phyloP scores from a whole-genome alignment of 495 filamentous ascomycete genomes.

The Lophiostoma macrostomum region DNA sequence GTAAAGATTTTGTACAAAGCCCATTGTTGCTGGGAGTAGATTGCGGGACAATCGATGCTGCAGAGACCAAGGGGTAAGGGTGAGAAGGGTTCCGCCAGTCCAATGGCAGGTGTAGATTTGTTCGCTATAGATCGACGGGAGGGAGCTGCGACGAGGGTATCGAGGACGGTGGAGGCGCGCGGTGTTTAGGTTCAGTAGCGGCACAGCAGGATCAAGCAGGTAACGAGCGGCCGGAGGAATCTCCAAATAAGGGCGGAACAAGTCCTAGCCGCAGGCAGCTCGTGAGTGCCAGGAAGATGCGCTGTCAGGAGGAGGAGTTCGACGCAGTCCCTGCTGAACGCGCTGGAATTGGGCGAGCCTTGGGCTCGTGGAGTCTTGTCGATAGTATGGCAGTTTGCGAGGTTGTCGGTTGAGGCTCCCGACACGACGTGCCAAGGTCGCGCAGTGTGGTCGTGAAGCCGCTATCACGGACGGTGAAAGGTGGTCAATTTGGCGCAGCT shows the following conservation, averaged over 20 bases:
- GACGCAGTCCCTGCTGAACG: too few species aligned
- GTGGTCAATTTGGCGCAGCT: too few species aligned
- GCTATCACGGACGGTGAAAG: too few species aligned
- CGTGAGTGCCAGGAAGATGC: neutral
- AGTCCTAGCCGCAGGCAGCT: too few species aligned
- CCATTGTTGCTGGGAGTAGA: constrained; percentile 46
- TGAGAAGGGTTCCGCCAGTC: constrained; percentile 3
- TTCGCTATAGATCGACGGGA: neutral
- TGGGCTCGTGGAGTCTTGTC: too few species aligned
- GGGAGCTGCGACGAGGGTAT: neutral
- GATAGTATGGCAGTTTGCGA: too few species aligned
- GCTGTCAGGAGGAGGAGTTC: neutral
- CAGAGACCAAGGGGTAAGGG: neutral
- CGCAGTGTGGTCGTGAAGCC: too few species aligned
- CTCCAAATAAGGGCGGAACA: constrained; percentile 10
- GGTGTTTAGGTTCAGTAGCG: neutral
- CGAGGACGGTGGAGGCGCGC: neutral
- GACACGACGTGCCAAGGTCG: too few species aligned
- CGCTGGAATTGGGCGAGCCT: too few species aligned
- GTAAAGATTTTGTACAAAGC: constrained; percentile 59
- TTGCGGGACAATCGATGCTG: constrained; percentile 7
- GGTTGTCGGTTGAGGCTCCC: too few species aligned
- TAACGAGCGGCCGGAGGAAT: constrained; percentile 37
- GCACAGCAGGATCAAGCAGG: constrained; percentile 15
- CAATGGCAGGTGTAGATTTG: neutral